Conservation (phyloP, 345 rosid genomes). For the Cardamine occulta region DNA sequence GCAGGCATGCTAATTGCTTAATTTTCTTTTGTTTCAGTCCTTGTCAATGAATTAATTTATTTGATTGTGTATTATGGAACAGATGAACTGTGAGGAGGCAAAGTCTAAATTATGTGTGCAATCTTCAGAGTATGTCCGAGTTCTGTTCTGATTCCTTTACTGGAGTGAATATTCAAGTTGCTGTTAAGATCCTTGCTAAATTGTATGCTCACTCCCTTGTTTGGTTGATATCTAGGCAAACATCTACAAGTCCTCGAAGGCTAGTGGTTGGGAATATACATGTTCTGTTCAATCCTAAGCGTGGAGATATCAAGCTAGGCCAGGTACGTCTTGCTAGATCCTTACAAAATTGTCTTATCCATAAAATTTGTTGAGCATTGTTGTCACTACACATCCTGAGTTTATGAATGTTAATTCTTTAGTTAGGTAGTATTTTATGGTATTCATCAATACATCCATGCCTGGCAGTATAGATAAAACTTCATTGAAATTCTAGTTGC, state of each 20-base stretch:
- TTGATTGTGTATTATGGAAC: conserved; percentile 30
- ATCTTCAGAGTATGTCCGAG: conserved; percentile 47
- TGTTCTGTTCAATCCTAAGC: conserved; percentile 79
- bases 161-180: conserved; percentile 7
- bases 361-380: conserved; percentile 1
- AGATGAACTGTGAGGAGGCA: conserved; percentile 51
- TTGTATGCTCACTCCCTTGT: background rate
- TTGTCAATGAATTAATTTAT: conserved; percentile 1
- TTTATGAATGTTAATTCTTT: background rate
- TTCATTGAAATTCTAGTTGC: conserved; percentile 19
- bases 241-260: conserved; percentile 45
- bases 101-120: conserved; percentile 35
- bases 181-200: conserved; percentile 10
- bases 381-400: conserved; percentile 6
- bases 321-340: conserved; percentile 56
- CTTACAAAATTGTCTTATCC: background rate
- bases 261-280: conserved; percentile 79
- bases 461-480: conserved; percentile 1
- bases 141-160: conserved; percentile 4
- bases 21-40: background rate
- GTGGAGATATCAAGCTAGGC: conserved; percentile 90
- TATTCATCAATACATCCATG: conserved; percentile 18
- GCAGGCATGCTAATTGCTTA: background rate
- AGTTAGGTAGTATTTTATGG: conserved; percentile 1
- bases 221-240: conserved; percentile 44